These are phyloP conservation scores for Phytophthora idaei DNA, from an alignment of 352 stramenopile species.

Conservation along the genomic window DNA sequence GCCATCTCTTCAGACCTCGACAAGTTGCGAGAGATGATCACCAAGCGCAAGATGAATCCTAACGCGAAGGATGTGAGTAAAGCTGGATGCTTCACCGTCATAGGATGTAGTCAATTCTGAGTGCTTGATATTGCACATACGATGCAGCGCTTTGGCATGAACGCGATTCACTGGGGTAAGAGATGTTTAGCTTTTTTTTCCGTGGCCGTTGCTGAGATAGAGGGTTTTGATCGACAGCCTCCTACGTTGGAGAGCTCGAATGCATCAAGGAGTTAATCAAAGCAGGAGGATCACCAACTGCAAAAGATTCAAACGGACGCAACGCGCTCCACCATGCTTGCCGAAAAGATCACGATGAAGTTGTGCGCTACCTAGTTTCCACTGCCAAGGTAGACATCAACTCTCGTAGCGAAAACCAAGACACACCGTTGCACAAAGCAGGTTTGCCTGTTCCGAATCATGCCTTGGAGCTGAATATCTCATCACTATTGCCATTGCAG, in stretches of 20 bases:
- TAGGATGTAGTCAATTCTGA: neutral
- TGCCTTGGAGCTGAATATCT: neutral
- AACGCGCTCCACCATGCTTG: slow-evolving; percentile 82
- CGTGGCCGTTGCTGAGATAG: neutral
- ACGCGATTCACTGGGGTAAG: slow-evolving; percentile 77
- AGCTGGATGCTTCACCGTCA: neutral
- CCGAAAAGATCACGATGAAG: slow-evolving; percentile 69
- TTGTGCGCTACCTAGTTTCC: slow-evolving; percentile 62
- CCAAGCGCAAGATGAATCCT: slow-evolving; percentile 50
- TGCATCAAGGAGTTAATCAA: slow-evolving; percentile 63
- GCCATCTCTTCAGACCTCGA: slow-evolving; percentile 58
- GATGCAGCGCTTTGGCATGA: slow-evolving; percentile 79
- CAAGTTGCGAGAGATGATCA: slow-evolving; percentile 56
- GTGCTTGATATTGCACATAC: neutral
- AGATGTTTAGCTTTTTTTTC: neutral
- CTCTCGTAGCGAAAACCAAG: slow-evolving; percentile 61
- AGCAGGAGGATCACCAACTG: slow-evolving; percentile 43
- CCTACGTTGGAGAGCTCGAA: slow-evolving; percentile 61
- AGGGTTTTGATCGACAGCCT: slow-evolving; percentile 33
- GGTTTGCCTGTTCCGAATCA: slow-evolving; percentile 30
- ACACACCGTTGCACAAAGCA: slow-evolving; percentile 84
- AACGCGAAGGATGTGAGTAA: slow-evolving; percentile 65
- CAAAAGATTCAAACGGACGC: slow-evolving; percentile 59
- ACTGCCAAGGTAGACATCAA: slow-evolving; percentile 65
- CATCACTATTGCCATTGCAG: slow-evolving; percentile 9